Conservation (phyloP, 306 rosid genomes). For the Morella rubra region DNA sequence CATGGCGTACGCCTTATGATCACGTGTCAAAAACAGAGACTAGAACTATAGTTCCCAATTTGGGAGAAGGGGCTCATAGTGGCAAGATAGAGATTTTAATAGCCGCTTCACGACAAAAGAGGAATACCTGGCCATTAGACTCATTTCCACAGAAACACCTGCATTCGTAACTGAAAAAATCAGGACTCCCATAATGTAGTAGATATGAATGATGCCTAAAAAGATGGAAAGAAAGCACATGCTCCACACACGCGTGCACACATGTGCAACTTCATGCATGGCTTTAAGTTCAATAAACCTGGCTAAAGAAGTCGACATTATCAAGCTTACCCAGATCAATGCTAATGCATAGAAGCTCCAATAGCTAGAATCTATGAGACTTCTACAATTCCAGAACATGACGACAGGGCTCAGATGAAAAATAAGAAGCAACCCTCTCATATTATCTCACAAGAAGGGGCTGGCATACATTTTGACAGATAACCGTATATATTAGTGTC, state of each 20-base stretch:
- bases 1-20: neutral
- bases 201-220: conserved; percentile 11
- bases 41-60: neutral
- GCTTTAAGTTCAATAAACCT: neutral
- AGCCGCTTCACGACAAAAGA: conserved; percentile 22
- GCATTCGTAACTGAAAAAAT: conserved; percentile 38
- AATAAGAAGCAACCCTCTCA: neutral
- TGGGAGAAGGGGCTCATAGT: neutral
- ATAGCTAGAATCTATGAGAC: neutral
- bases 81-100: conserved; percentile 10
- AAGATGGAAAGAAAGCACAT: too few species aligned
- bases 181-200: conserved; percentile 24
- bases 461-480: too few species aligned
- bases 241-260: neutral
- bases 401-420: neutral
- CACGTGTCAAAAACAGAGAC: neutral
- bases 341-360: neutral
- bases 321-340: neutral
- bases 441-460: too few species aligned
- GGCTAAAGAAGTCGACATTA: neutral
- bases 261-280: neutral
- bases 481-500: too few species aligned
- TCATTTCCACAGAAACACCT: conserved; percentile 78
- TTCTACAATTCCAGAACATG: neutral
- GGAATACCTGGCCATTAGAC: conserved; percentile 67